Evolutionary conservation across 208 protist genomes (phyloP).

Genomic region (Trypanosoma theileri): DNA sequence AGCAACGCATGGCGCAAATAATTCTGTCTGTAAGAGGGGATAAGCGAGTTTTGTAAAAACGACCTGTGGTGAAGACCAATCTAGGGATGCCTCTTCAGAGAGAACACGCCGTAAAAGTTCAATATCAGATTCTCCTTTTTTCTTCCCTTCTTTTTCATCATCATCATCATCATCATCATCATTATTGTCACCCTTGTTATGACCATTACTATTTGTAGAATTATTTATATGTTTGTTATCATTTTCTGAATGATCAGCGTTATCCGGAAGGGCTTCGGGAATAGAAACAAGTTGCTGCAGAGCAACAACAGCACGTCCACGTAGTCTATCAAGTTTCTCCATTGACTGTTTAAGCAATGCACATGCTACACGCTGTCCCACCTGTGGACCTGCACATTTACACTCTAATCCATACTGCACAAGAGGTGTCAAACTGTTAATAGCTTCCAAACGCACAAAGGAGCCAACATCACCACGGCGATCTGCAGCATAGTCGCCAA

Average conservation of each 20-base stretch:
- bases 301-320: conserved; percentile 49
- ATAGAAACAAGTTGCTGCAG: conserved; percentile 32
- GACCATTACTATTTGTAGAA: no score
- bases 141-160: not conserved
- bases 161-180: not conserved
- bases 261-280: conserved; percentile 20
- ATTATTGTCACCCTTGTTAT: not conserved
- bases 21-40: conserved; percentile 47
- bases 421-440: conserved; percentile 63
- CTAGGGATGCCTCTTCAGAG: conserved; percentile 4
- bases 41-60: conserved; percentile 49
- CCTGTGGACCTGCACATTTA: conserved; percentile 1
- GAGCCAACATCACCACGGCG: conserved; percentile 97
- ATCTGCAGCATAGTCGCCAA: conserved; percentile 94
- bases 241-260: no score
- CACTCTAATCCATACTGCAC: conserved; percentile 36
- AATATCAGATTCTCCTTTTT: conserved; percentile 3
- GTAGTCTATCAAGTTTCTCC: conserved; percentile 94
- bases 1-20: conserved; percentile 55
- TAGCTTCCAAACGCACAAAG: conserved; percentile 93
- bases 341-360: conserved; percentile 77
- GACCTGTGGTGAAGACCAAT: conserved; percentile 40
- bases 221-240: no score
- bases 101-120: conserved; percentile 1
- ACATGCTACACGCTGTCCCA: conserved; percentile 33